phyloP scores from a whole-genome alignment of 225 moss, liverwort and hornwort genomes.

The Polytrichum commune region DNA sequence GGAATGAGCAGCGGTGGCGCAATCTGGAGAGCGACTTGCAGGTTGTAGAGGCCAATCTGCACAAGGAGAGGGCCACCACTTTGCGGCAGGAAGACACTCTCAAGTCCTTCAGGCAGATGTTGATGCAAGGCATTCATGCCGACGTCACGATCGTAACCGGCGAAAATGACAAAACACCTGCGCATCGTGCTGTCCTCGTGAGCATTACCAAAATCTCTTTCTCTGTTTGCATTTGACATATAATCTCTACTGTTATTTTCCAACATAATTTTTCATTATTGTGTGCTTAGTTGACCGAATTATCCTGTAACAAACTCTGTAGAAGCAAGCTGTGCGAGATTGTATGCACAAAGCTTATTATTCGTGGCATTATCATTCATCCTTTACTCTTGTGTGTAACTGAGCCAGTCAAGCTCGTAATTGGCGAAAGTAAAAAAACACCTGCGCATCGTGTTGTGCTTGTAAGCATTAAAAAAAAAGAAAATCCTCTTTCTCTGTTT shows the following conservation, averaged over 20 bases:
- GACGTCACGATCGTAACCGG: slow-evolving; percentile 78
- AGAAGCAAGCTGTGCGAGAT: too few species aligned
- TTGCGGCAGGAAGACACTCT: slow-evolving; percentile 55
- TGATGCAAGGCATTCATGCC: slow-evolving; percentile 60
- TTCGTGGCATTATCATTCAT: too few species aligned
- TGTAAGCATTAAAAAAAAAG: slow-evolving; percentile 20
- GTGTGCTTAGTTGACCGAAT: too few species aligned
- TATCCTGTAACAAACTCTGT: too few species aligned
- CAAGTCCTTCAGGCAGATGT: slow-evolving; percentile 53
- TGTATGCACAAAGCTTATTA: too few species aligned
- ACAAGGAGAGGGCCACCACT: slow-evolving; percentile 46
- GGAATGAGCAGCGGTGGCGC: slow-evolving; percentile 74
- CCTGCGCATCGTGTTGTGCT: slow-evolving; percentile 58
- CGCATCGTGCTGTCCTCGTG: slow-evolving; percentile 61
- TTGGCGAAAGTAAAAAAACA: slow-evolving; percentile 59
- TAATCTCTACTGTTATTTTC: too few species aligned
- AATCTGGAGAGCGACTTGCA: slow-evolving; percentile 55
- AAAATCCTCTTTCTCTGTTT: too few species aligned
- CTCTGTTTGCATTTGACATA: too few species aligned
- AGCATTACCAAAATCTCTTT: slow-evolving; percentile 4
- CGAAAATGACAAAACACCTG: slow-evolving; percentile 61
- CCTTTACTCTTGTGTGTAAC: too few species aligned
- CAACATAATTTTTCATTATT: too few species aligned
- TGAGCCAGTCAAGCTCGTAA: slow-evolving; percentile 54
- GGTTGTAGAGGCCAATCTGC: slow-evolving; percentile 41